Percentiles rank a stretch among this genome's conserved stretches.
phyloP scores from a whole-genome alignment of 208 protist genomes.

The Leishmania gerbilli region DNA sequence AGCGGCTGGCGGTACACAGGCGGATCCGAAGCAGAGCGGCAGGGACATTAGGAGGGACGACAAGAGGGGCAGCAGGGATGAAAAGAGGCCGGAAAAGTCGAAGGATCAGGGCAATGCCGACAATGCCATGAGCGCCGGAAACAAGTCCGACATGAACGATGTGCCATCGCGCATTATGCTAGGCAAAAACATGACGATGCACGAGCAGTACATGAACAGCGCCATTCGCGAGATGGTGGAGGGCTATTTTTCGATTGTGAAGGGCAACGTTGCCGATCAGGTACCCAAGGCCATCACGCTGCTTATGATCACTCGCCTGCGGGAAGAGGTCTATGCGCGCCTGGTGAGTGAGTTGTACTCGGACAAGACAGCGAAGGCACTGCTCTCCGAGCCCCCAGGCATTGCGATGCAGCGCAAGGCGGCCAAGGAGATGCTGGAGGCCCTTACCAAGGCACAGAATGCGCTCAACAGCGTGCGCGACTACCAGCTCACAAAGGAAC shows the following conservation, averaged over 20 bases:
- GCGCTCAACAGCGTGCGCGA: constrained; percentile 86
- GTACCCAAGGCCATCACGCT: constrained; percentile 99
- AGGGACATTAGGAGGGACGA: constrained; percentile 36
- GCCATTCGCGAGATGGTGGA: constrained; percentile 90
- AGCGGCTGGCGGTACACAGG: background rate
- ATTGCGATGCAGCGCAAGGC: constrained; percentile 89
- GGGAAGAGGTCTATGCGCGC: constrained; percentile 93
- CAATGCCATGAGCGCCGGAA: constrained; percentile 15
- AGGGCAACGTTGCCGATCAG: constrained; percentile 93
- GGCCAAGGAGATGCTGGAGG: constrained; percentile 89
- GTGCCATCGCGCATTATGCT: constrained; percentile 83
- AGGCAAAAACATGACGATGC: constrained; percentile 64
- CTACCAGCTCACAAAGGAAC: constrained; percentile 50
- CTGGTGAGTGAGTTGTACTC: constrained; percentile 95
- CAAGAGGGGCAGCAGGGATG: constrained; percentile 33
- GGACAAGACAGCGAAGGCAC: constrained; percentile 91
- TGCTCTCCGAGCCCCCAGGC: constrained; percentile 93
- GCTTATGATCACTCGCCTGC: constrained; percentile 96
- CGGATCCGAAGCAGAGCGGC: constrained; percentile 16
- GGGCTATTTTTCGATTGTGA: constrained; percentile 93
- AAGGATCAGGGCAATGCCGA: constrained; percentile 61
- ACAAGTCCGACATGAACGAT: constrained; percentile 67
- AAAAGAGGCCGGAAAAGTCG: constrained; percentile 54
- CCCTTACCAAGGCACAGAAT: constrained; percentile 84
- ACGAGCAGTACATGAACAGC: constrained; percentile 84